Evolutionary conservation across 495 filamentous ascomycete species (phyloP).

Genomic region (Aspergillus hancockii): DNA sequence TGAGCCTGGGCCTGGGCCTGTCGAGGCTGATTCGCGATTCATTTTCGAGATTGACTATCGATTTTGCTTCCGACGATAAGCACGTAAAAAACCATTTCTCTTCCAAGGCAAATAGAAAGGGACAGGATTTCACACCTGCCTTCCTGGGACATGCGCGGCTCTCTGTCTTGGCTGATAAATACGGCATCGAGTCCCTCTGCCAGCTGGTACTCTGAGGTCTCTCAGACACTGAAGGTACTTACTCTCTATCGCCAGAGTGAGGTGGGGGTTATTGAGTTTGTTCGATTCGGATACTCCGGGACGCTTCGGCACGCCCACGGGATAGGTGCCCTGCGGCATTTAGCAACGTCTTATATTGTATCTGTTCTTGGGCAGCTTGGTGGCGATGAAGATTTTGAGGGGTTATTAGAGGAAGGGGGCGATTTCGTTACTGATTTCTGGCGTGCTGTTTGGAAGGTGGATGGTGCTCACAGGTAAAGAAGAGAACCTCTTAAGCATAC

Average conservation of each 20-base stretch:
- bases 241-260: constrained; percentile 17
- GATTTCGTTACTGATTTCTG: constrained; percentile 33
- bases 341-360: constrained; percentile 23
- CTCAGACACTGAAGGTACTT: constrained; percentile 22
- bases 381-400: constrained; percentile 18
- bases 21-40: not conserved
- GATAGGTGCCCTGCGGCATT: constrained; percentile 14
- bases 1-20: not conserved
- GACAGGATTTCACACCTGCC: constrained; percentile 38
- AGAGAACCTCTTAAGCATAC: no score
- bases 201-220: constrained; percentile 36
- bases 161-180: constrained; percentile 42
- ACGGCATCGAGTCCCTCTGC: constrained; percentile 34
- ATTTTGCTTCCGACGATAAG: not conserved
- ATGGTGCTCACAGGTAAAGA: no score
- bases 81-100: no score
- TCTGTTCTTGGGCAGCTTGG: constrained; percentile 26
- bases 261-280: constrained; percentile 18
- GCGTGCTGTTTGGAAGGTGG: constrained; percentile 19
- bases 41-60: not conserved
- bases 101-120: constrained; percentile 13
- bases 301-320: constrained; percentile 5
- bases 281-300: constrained; percentile 37
- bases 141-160: constrained; percentile 40
- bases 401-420: constrained; percentile 27